Evolutionary conservation across 352 stramenopile genomes (phyloP), one percentile per base, ranked within the genome.

Genomic region (Blastocystis sp.): DNA sequence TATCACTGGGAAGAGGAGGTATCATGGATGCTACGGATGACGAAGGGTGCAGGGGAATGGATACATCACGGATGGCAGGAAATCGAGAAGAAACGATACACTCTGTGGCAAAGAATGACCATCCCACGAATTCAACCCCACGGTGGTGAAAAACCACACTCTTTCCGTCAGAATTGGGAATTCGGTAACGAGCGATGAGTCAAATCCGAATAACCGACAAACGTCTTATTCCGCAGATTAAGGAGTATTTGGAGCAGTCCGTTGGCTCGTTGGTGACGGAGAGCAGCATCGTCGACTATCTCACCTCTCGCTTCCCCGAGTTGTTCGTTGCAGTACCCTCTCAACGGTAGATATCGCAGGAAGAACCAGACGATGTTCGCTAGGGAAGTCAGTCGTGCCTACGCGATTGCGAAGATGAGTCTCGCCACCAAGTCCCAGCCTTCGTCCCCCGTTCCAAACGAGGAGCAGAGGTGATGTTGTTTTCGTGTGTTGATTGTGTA

Each of bases 181-280:
- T 69, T 69, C 24, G n/a, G 29, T 50, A 74, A 74, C 21, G 26
- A 37, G 45, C 31, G 63, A 81, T 81, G 71, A 81, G 71, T 67
- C 41, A 66, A 19, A 33, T 31, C 39, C 41, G 71, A 35, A 61
- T 81, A 24, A 66, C 19, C 3, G 71, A 81, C 71, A 81, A 63
- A 31, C 39, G 71, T 66, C 29, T 81, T 24, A 26, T 81, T 41
- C 45, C 71, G 39, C 39, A 33, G 24, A 81, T 81, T 24, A 81
- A 41, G 33, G 35, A 81, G 33, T 63, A 63, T 81, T 63, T 81
- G 71, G 71, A 81, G n/a, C 71, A 81, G 50, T 81, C 71, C 3
- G 29, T 21, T 13, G 71, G 71, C 16, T 63, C 39, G 39, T 26
- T 65, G 13, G 29, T 81, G 24, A 50, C 71, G 6, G 71, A 66